These are phyloP conservation scores for Ceratocystis papillata DNA, from an alignment of 2,329 filamentous ascomycete species.

Conservation along the genomic window DNA sequence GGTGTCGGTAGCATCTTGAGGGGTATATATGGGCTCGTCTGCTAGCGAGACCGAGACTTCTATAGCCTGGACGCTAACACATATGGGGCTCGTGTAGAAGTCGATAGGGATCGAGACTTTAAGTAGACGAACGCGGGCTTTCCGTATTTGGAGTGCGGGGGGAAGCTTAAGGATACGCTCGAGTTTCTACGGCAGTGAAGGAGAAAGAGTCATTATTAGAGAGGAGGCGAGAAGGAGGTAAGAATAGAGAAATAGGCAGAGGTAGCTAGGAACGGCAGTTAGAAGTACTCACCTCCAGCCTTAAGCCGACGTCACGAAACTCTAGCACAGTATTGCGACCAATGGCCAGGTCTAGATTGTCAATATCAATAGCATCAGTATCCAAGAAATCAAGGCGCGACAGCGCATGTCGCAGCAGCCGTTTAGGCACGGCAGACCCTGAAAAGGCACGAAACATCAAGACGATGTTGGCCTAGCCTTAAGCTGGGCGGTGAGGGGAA, in stretches of 20 bases:
- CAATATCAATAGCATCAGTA: slow-evolving; percentile 72
- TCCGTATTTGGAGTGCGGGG: slow-evolving; percentile 55
- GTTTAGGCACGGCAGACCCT: slow-evolving; percentile 71
- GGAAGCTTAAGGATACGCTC: slow-evolving; percentile 65
- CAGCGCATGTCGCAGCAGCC: slow-evolving; percentile 75
- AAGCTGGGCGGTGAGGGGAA: neutral
- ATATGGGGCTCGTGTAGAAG: slow-evolving; percentile 73
- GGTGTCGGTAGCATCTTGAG: neutral
- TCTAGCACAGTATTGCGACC: slow-evolving; percentile 76
- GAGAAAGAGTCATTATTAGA: neutral
- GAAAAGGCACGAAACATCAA: slow-evolving; percentile 55
- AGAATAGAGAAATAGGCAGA: neutral
- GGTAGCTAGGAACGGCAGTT: neutral
- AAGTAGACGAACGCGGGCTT: slow-evolving; percentile 64
- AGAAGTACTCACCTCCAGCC: slow-evolving; percentile 52
- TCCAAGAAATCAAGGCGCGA: slow-evolving; percentile 78
- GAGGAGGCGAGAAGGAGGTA: slow-evolving; percentile 10
- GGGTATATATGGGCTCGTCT: neutral
- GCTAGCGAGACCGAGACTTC: slow-evolving; percentile 55
- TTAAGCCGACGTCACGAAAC: slow-evolving; percentile 74
- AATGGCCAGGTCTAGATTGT: slow-evolving; percentile 72
- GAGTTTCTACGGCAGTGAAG: slow-evolving; percentile 55
- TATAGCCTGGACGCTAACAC: slow-evolving; percentile 70
- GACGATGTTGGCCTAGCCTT: slow-evolving; percentile 10
- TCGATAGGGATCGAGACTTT: slow-evolving; percentile 79